Evolutionary conservation across 2,329 filamentous ascomycete species (phyloP), one percentile per base, ranked within the genome.

Genomic region (Calonectria crousiana): DNA sequence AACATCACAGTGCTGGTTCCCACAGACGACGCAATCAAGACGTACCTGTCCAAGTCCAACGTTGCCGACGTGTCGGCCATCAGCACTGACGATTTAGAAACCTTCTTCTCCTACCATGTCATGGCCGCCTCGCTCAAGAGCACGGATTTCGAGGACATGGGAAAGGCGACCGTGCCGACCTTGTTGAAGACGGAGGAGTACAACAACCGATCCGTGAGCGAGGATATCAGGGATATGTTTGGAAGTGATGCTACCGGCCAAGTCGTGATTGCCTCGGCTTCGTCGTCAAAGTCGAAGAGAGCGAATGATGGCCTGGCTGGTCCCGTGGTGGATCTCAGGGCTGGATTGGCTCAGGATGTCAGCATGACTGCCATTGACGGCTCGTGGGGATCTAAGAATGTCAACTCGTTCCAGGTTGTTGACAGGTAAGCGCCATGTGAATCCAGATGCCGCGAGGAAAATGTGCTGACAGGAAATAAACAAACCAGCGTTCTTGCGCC

Each of bases 1-100:
- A 77, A 80, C 36, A 41, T 80, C 9, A 80, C 78, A 4, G 65
- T 80, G 20, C 62, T 80, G 2, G n/a, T 80, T 4, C 78, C 78
- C 1, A 79, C 78, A 0, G 30, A 80, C 4, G 70, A 73, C 3
- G 78, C 78, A 4, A 77, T 80, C 18, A 44, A 75, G 4, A 67
- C 65, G 0, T 80, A 79, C 4, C 65, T 80, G 2, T 64, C 60
- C 5, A 18, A 28, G 2, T 74, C 78, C 1, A 56, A 65, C 0
- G 44, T 77, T 0, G 53, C 62, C 1, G 69, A 75, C 1, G 30
- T 79, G 0, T 73, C 73, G 0, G 72, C 74, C 1, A 72, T 80
- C 10, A 53, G 58, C 1, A 32, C 65, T 0, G 58, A 65, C 1
- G 71, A 72, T 3, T 1, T 80, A 0, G 32, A 77, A 10, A 60